phyloP scores from a whole-genome alignment of 1,284 basidiomycete species.

The Ganoderma lucidum region DNA sequence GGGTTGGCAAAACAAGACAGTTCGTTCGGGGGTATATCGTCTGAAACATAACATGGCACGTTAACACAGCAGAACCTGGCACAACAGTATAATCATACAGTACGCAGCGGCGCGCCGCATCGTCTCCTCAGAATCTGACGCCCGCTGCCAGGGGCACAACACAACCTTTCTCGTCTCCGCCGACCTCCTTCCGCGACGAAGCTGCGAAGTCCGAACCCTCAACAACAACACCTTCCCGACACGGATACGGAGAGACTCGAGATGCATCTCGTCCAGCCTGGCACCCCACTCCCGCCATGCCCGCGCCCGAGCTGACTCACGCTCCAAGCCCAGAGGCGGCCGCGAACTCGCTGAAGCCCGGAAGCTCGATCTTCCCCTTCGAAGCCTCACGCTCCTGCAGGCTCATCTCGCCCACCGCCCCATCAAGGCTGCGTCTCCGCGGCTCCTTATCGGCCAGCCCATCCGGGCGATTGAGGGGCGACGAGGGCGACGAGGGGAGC shows the following conservation, averaged over 20 bases:
- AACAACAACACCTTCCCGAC: background rate
- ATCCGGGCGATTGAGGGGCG: slow-evolving; percentile 35
- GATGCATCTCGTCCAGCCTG: slow-evolving; percentile 6
- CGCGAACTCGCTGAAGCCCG: slow-evolving; percentile 69
- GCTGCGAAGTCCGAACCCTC: slow-evolving; percentile 2
- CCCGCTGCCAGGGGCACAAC: background rate
- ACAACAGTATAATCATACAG: slow-evolving; percentile 3
- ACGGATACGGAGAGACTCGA: background rate
- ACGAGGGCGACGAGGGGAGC: slow-evolving; percentile 44
- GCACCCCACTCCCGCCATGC: background rate
- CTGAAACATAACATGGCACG: background rate
- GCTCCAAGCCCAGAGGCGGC: slow-evolving; percentile 50
- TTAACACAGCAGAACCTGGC: background rate
- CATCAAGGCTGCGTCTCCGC: slow-evolving; percentile 34
- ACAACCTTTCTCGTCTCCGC: background rate
- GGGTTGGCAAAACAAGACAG: slow-evolving; percentile 1
- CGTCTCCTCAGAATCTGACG: background rate
- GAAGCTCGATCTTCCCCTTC: slow-evolving; percentile 51
- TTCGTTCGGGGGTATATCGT: slow-evolving; percentile 8
- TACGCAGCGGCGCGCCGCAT: background rate
- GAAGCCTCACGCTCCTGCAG: slow-evolving; percentile 29
- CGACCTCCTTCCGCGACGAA: slow-evolving; percentile 2
- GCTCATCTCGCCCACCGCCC: slow-evolving; percentile 33
- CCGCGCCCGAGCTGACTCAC: slow-evolving; percentile 13
- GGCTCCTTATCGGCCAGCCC: slow-evolving; percentile 25